Evolutionary conservation across 2,329 filamentous ascomycete species (phyloP), one percentile per base, ranked within the genome.

Genomic region (Alternaria longipes): DNA sequence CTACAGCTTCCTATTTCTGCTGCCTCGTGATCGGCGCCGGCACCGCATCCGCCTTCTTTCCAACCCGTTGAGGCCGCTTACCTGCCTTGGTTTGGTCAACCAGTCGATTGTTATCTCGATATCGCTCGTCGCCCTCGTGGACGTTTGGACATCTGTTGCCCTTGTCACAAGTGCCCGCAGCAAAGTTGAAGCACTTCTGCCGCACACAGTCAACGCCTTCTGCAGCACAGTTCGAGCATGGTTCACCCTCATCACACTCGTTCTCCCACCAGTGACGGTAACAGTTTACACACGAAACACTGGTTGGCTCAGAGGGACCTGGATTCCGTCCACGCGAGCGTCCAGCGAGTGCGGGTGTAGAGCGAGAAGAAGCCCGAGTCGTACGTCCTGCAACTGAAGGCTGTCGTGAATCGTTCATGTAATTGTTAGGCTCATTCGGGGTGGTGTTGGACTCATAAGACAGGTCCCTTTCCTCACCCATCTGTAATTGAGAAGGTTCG

Each of bases 141-240:
- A 56, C 8, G 32, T 11, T 44, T 5, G 32, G 38, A 46, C 45
- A 56, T 30, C 5, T 55, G 2, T 24, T 9, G 14, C 36, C 45
- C 30, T 42, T 55, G 5, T 40, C 26, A 4, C 56, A 59, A 26
- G 36, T 44, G n/a, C 28, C 36, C 3, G 51, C 30, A 22, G 28
- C 22, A n/a, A 38, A 50, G 22, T 55, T n/a, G 22, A 50, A 26
- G 45, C 58, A 60, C 14, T 42, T 41, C 16, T 34, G 53, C 8
- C 53, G 46, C 46, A 42, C 4, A n/a, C 47, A 42, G 20, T 36
- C 11, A 7, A 12, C 8, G 16, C 14, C 18, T 20, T 56, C 41
- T 26, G 12, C 44, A 18, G 3, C 11, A 20, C 45, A 60, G 22
- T 60, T 50, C 30, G 22, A 20, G 8, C 57, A 56, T 12, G 40